Conservation (phyloP, 768 basidiomycete genomes). For the Neoboletus brunneissimus region DNA sequence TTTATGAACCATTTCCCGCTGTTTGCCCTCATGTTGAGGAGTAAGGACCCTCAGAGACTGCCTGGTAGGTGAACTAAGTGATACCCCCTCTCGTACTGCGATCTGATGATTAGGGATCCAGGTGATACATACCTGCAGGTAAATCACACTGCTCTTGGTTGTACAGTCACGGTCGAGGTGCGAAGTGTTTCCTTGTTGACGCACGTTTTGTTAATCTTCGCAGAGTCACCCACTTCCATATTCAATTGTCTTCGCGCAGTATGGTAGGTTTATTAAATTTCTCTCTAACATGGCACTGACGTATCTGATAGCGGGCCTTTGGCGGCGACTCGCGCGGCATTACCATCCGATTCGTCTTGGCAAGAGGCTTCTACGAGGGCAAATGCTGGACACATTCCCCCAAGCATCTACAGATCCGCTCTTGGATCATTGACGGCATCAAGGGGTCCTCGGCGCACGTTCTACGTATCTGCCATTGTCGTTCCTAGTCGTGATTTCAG, state of each 20-base stretch:
- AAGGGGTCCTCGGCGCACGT: slow-evolving; percentile 16
- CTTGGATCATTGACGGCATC: slow-evolving; percentile 10
- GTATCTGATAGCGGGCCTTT: slow-evolving; percentile 42
- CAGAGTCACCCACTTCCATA: slow-evolving; percentile 56
- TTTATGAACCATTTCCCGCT: slow-evolving; percentile 93
- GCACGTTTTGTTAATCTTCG: slow-evolving; percentile 1
- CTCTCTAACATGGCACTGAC: background rate
- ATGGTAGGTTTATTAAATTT: slow-evolving; percentile 37
- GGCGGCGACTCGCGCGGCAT: slow-evolving; percentile 48
- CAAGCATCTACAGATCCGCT: slow-evolving; percentile 10
- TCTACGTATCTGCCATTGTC: slow-evolving; percentile 28
- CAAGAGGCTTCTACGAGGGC: slow-evolving; percentile 46
- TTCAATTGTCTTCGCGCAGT: slow-evolving; percentile 54
- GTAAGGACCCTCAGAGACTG: slow-evolving; percentile 80
- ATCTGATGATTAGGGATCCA: slow-evolving; percentile 6
- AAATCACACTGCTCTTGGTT: slow-evolving; percentile 27
- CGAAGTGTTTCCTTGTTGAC: background rate
- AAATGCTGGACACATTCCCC: slow-evolving; percentile 49
- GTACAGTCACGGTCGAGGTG: slow-evolving; percentile 22
- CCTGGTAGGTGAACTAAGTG: slow-evolving; percentile 52
- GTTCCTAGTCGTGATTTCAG: slow-evolving; percentile 15
- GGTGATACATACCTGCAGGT: slow-evolving; percentile 29
- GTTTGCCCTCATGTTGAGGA: slow-evolving; percentile 78
- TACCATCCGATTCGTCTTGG: slow-evolving; percentile 59
- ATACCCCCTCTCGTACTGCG: background rate